Evolutionary conservation across 1,284 basidiomycete species (phyloP).

Genomic region (Cryptococcus floricola): DNA sequence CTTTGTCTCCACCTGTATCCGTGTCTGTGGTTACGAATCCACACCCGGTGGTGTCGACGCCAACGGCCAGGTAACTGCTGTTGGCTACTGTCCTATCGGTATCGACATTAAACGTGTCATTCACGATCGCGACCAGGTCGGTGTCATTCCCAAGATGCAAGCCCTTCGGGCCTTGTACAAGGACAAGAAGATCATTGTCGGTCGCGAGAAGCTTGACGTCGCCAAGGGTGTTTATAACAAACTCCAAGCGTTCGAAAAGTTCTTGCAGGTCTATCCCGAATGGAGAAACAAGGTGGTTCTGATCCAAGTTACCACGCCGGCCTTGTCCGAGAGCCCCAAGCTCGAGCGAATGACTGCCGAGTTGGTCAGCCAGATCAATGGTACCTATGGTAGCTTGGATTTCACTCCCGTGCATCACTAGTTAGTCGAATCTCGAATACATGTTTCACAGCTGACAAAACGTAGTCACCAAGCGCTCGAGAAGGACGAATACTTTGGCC

Average conservation of each 20-base stretch:
- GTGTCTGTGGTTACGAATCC: constrained; percentile 93
- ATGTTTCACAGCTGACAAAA: not conserved
- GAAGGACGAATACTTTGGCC: constrained; percentile 95
- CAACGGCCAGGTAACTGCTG: constrained; percentile 77
- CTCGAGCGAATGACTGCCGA: constrained; percentile 92
- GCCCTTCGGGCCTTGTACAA: constrained; percentile 81
- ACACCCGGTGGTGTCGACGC: constrained; percentile 80
- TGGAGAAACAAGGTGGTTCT: constrained; percentile 82
- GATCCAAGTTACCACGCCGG: constrained; percentile 87
- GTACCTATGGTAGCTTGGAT: constrained; percentile 88
- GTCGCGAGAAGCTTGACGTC: constrained; percentile 97
- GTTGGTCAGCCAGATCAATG: constrained; percentile 94
- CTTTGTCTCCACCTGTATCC: constrained; percentile 89
- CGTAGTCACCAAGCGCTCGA: constrained; percentile 90
- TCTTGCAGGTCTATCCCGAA: constrained; percentile 88
- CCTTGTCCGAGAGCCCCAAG: constrained; percentile 86
- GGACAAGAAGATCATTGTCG: constrained; percentile 98
- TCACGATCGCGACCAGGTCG: constrained; percentile 71
- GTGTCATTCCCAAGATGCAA: constrained; percentile 83
- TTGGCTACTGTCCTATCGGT: constrained; percentile 94
- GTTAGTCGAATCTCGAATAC: constrained; percentile 49
- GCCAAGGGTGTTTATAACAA: constrained; percentile 98
- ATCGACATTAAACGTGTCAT: constrained; percentile 89
- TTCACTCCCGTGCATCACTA: constrained; percentile 99
- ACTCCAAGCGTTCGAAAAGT: constrained; percentile 92